Evolutionary conservation across 305 asterid species (phyloP).

Genomic region (Fraxinus baroniana): DNA sequence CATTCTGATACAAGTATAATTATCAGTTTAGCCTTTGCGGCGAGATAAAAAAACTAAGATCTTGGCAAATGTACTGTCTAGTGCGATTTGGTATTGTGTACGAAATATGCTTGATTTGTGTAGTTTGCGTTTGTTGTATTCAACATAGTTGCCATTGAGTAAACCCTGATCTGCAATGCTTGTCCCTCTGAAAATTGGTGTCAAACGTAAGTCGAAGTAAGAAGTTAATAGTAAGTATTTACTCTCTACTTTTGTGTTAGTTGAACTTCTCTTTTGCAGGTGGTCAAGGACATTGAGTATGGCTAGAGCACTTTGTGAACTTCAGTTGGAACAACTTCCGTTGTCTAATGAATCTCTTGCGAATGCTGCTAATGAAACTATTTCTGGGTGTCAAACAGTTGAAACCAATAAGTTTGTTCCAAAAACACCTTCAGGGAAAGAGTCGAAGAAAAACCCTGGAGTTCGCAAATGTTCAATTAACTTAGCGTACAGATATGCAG

Average conservation of each 20-base stretch:
- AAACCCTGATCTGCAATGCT: neutral
- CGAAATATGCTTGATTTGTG: neutral
- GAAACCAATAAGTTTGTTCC: conserved; percentile 41
- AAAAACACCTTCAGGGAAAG: conserved; percentile 61
- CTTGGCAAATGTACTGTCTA: neutral
- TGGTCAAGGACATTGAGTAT: conserved; percentile 84
- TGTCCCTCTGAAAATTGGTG: neutral
- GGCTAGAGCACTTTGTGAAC: conserved; percentile 78
- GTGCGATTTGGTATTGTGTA: neutral
- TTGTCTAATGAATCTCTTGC: conserved; percentile 18
- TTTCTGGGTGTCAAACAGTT: conserved; percentile 18
- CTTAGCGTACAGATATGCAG: conserved; percentile 24
- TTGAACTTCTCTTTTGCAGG: conserved; percentile 34
- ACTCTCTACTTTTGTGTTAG: neutral
- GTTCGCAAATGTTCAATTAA: conserved; percentile 25
- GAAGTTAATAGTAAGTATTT: neutral
- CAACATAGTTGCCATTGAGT: neutral
- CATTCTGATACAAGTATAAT: neutral
- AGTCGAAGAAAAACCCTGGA: conserved; percentile 38
- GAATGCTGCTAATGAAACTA: conserved; percentile 21
- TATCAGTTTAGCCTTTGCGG: neutral
- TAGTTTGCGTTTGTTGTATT: neutral
- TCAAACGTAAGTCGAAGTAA: neutral
- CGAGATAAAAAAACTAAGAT: neutral
- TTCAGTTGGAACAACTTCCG: conserved; percentile 57